phyloP scores from a whole-genome alignment of 2,329 filamentous ascomycete species.

The Hypoxylon sp. region DNA sequence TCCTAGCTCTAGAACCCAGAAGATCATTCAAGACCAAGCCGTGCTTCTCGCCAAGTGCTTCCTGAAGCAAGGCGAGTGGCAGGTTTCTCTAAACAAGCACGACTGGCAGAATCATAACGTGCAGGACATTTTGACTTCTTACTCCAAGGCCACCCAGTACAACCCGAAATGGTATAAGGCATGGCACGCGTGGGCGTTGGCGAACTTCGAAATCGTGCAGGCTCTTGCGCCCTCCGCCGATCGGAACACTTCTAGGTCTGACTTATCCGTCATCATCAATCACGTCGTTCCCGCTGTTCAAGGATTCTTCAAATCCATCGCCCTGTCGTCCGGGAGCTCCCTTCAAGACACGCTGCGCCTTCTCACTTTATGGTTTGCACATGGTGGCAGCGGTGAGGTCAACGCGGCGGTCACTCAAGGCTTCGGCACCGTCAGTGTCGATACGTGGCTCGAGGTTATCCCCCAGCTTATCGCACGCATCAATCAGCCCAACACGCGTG shows the following conservation, averaged over 20 bases:
- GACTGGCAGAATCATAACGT: conserved; percentile 90
- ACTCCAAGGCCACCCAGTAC: conserved; percentile 90
- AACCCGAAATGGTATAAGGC: conserved; percentile 98
- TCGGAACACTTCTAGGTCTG: conserved; percentile 57
- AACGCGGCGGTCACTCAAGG: conserved; percentile 89
- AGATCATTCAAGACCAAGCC: conserved; percentile 66
- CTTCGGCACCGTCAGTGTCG: conserved; percentile 89
- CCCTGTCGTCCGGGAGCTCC: conserved; percentile 88
- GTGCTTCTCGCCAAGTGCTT: conserved; percentile 93
- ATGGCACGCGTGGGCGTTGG: conserved; percentile 98
- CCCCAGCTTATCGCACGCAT: conserved; percentile 97
- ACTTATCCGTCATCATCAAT: conserved; percentile 76
- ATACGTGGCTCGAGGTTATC: conserved; percentile 98
- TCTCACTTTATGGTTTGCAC: conserved; percentile 94
- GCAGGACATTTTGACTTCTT: conserved; percentile 88
- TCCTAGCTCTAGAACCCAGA: conserved; percentile 60
- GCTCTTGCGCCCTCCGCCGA: conserved; percentile 74
- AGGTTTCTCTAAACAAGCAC: conserved; percentile 82
- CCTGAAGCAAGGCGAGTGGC: conserved; percentile 95
- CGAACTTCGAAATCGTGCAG: conserved; percentile 98
- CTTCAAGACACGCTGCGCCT: conserved; percentile 93
- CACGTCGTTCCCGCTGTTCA: conserved; percentile 94
- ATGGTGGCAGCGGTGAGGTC: conserved; percentile 88
- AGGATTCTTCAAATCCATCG: conserved; percentile 98
- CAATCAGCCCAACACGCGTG: conserved; percentile 90